Base-by-base conservation (phyloP, 2,329 filamentous ascomycete genomes). In the Colletotrichum limetticola region DNA sequence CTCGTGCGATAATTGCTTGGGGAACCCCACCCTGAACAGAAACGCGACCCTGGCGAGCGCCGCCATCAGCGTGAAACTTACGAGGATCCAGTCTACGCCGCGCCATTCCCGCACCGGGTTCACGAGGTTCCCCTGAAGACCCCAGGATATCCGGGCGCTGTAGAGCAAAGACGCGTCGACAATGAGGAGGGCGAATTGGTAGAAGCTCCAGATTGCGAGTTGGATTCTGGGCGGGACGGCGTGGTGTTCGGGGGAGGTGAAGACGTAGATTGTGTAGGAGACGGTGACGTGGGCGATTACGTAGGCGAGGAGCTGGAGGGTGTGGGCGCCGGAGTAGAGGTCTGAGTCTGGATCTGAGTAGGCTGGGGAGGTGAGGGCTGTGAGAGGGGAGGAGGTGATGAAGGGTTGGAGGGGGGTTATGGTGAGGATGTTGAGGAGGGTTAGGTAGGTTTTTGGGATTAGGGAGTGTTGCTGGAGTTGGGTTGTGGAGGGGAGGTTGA, bases 151-250 rank as follows among this genome's bases (percentile, higher is more conserved):
- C 0, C 59, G 37, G 1, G 66, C 68, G 16, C 70, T 58, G 53
- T 64, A 68, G 19, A 72, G 59, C 5, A 72, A 42, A 5, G 59
- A 64, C 14, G n/a, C 19, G 58, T 72, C 70, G 49, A 72, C 59
- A 28, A 59, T 6, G 8, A 72, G 42, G 19, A 72, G 35, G 32
- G 58, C 26, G 19, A 65, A 37, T 53, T 72, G 70, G 46, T 72
- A 72, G 11, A 56, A 4, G 22, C 59, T 28, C 70, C 66, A 72
- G 14, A 72, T 22, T 0, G 2, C 5, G 1, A 55, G 1, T 3
- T 28, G 35, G 35, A 37, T 5, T 37, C 14, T 37, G 5, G 35
- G 12, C 35, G 35, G 35, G 35, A 37, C 35, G 35, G 35, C 22
- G n/a, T 58, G 14, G 24, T 0, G 65, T 57, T 4, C 70, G 70